Evolutionary conservation across 1,284 basidiomycete genomes (phyloP), one percentile per base, ranked within the genome.

Genomic region (Puccinia coronata): DNA sequence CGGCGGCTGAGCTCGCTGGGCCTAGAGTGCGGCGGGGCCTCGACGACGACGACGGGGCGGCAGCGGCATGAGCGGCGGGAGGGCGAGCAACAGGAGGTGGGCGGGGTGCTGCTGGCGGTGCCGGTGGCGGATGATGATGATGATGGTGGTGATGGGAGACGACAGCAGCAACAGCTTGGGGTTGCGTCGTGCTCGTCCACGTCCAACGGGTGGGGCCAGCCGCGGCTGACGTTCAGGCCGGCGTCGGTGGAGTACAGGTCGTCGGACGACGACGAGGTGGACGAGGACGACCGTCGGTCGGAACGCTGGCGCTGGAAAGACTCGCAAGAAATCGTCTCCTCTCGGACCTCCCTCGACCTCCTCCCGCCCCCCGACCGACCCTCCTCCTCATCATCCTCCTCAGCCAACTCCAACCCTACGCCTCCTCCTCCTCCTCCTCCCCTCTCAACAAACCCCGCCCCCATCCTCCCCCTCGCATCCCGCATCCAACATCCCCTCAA

Each of bases 241-340:
- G 73, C 73, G 14, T 75, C 73, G 9, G 39, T 75, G 23, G 73
- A 75, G 61, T 75, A 75, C 25, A 20, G 53, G 11, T 65, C 63
- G 23, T 73, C 71, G 11, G 71, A 73, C 49, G 71, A 73, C 31
- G 71, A 73, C 36, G 73, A 75, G 20, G 53, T 20, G 5, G 73
- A 75, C 8, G 73, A 75, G 31, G 73, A 75, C 9, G 55, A 75
- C 6, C 1, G 53, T 31, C 16, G 34, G 4, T 25, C 9, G 2
- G 12, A 72, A 9, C 49, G 34, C 25, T 28, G 47, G 28, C 69
- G 51, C 16, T 53, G 51, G 51, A 53, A 53, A 53, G 51, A 53
- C 51, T 53, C 51, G 16, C 51, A 23, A 14, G 51, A 53, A 53
- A 53, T 53, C 51, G n/a, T 53, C 51, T 53, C 51, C 23, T 53